Conservation (phyloP, 129 eudicot species). For the carrot (Daucus carota) region DNA sequence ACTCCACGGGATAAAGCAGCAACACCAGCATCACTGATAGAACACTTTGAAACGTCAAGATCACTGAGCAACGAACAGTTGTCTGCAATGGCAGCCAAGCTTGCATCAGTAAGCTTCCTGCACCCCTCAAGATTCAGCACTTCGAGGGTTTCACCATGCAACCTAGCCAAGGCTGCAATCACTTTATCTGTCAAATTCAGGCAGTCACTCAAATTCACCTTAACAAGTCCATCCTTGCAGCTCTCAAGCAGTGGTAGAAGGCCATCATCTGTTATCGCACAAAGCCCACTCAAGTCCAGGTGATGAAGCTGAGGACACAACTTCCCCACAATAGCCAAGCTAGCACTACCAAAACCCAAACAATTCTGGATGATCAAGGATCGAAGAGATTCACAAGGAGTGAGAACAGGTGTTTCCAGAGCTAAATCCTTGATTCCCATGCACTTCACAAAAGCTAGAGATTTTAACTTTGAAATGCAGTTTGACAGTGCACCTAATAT, state of each 20-base stretch:
- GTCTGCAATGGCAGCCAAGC: slow-evolving; percentile 51
- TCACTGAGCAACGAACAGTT: slow-evolving; percentile 56
- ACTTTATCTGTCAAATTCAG: slow-evolving; percentile 51
- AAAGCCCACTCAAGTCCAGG: slow-evolving; percentile 68
- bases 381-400: slow-evolving; percentile 54
- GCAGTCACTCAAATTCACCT: slow-evolving; percentile 63
- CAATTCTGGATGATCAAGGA: slow-evolving; percentile 38
- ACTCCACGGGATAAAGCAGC: slow-evolving; percentile 24
- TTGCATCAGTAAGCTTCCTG: slow-evolving; percentile 58
- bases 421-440: slow-evolving; percentile 66
- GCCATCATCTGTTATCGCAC: slow-evolving; percentile 61
- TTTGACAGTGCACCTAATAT: slow-evolving; percentile 51
- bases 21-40: slow-evolving; percentile 64
- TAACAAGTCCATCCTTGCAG: slow-evolving; percentile 52
- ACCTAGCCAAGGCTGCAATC: slow-evolving; percentile 40
- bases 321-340: slow-evolving; percentile 54
- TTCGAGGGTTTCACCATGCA: slow-evolving; percentile 69
- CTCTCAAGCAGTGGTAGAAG: slow-evolving; percentile 53
- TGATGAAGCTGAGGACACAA: slow-evolving; percentile 68
- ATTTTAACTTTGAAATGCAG: slow-evolving; percentile 49
- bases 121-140: slow-evolving; percentile 75
- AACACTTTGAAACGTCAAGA: slow-evolving; percentile 74
- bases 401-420: slow-evolving; percentile 21
- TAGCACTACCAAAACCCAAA: slow-evolving; percentile 55
- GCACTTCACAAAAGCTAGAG: slow-evolving; percentile 72